Base-by-base conservation (phyloP, 1,284 basidiomycete genomes). In the Schizophyllum amplum region DNA sequence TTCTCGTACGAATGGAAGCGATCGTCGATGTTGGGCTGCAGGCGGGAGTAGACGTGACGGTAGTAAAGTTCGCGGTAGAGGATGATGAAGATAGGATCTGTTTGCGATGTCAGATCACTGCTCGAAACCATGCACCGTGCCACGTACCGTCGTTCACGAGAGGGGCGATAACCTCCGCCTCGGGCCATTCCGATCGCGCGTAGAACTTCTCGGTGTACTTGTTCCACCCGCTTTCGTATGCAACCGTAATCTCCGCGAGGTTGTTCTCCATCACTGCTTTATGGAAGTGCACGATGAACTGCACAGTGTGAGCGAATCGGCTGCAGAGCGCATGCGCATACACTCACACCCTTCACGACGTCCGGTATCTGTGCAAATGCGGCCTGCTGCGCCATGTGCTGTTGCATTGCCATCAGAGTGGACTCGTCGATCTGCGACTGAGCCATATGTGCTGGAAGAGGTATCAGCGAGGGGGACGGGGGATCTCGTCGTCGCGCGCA, bases 1-100 rank as follows among this genome's bases (percentile, higher is more conserved):
- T 98, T 97, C 72, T 98, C 96, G 74, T 98, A 99, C 1, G 94
- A 96, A 72, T 97, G 93, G 81, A 98, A 95, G 56, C 96, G 89
- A 73, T 98, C 96, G 71, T 98, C 95, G 63, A 98, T 86, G 71
- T 97, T 92, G 57, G 96, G 95, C 68, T 91, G 88, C 52, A 98
- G 81, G 52, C 94, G 89, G 7, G 95, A 97, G 75, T 98, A 98
- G 54, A 98, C 93, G 69, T 98, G 94, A 52, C 90, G 84, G 71
- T 90, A 94, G 75, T 94, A 94, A 15, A 97, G 82, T 71, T 98
- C 96, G 64, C 94, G 86, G 75, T 99, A 99, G 22, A 99, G 84
- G 60, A 95, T 94, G 52, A 98, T 79, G 79, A 98, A 99, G 58
- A 97, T 90, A 57, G 90, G 90, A 71, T 95, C 92, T 92, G 25